phyloP scores from a whole-genome alignment of 2,329 filamentous ascomycete genomes.

The Aspergillus niger region DNA sequence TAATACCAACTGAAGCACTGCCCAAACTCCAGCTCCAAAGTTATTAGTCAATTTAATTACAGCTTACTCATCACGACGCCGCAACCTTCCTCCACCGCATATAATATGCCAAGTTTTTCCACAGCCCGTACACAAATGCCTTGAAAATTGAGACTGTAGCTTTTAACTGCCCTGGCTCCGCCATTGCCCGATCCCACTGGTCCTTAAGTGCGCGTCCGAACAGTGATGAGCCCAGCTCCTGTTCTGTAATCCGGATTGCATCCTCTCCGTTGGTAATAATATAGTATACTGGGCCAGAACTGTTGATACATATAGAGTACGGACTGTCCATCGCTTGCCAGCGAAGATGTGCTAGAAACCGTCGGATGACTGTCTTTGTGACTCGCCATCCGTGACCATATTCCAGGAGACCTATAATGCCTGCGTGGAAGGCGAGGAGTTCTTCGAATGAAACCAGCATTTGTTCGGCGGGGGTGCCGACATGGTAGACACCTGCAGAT shows the following conservation, averaged over 20 bases:
- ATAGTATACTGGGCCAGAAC: not conserved
- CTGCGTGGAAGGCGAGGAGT: not conserved
- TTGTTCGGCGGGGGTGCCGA: not conserved
- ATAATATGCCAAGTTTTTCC: not conserved
- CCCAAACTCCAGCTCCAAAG: not conserved
- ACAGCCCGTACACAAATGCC: not conserved
- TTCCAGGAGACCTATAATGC: not conserved
- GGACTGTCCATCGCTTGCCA: not conserved
- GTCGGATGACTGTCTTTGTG: not conserved
- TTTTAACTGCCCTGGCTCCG: not conserved
- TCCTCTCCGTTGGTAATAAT: not conserved
- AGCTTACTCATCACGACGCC: not conserved
- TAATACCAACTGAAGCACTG: not conserved
- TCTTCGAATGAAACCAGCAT: slow-evolving; percentile 1
- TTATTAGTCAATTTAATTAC: not conserved
- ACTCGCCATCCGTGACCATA: not conserved
- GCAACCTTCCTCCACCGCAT: not conserved
- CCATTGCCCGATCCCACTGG: not conserved
- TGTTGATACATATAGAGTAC: not conserved
- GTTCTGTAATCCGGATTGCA: not conserved
- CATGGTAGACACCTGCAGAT: not conserved
- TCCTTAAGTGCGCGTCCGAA: not conserved
- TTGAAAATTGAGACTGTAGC: not conserved
- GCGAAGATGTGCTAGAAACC: not conserved
- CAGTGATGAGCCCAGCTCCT: not conserved